A percentile compares a stretch with the other conserved stretches of the same genome.
Conservation (phyloP, 208 protist genomes). For the Trypanosoma platydactyli region DNA sequence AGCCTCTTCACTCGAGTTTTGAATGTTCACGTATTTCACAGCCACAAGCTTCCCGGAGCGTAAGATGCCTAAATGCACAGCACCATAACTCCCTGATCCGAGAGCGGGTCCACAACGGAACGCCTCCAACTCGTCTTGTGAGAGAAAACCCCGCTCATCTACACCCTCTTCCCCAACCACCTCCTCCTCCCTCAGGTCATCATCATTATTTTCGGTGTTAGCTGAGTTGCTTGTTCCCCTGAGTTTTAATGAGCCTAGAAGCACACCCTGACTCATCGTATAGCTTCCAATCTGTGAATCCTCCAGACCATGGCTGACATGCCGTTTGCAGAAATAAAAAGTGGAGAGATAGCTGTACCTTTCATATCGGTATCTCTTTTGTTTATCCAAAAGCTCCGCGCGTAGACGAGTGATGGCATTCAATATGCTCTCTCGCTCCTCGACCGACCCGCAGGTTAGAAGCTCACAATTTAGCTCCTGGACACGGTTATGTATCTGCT, state of each 20-base stretch:
- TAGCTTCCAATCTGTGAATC: background rate
- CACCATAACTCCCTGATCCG: constrained; percentile 26
- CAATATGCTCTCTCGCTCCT: constrained; percentile 62
- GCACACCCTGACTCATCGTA: background rate
- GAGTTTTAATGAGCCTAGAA: background rate
- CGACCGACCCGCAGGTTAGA: constrained; percentile 38
- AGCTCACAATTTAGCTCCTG: constrained; percentile 61
- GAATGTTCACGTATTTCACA: constrained; percentile 44
- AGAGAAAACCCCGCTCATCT: constrained; percentile 32
- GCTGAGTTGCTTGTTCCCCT: background rate
- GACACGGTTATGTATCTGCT: constrained; percentile 62
- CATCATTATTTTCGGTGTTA: background rate
- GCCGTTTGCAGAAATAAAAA: constrained; percentile 9
- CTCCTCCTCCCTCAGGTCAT: background rate
- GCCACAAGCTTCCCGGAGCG: constrained; percentile 28
- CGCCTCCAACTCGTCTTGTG: constrained; percentile 71
- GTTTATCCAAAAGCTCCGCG: constrained; percentile 75
- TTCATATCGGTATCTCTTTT: constrained; percentile 65
- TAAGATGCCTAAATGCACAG: constrained; percentile 28
- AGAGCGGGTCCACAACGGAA: constrained; percentile 74
- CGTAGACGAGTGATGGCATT: constrained; percentile 67
- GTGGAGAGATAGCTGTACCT: constrained; percentile 38
- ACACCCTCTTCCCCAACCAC: background rate
- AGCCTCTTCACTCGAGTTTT: constrained; percentile 47
- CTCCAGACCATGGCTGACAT: background rate